Base-by-base conservation (phyloP, 2,329 filamentous ascomycete genomes). In the Trichoderma sp. region DNA sequence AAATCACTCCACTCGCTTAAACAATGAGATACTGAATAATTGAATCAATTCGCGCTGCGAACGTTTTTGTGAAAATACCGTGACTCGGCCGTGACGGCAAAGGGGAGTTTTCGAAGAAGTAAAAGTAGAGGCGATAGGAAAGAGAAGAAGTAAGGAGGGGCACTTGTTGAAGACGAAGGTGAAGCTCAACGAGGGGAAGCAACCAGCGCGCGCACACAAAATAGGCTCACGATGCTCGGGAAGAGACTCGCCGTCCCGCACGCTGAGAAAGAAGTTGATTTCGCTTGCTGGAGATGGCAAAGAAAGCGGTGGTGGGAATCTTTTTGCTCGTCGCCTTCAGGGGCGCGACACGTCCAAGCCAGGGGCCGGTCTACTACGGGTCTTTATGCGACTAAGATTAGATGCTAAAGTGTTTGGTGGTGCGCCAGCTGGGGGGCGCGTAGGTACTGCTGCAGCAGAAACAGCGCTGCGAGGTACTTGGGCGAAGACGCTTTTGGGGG, bases 361-460 rank as follows among this genome's bases (percentile, higher is more conserved):
- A 67, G 63, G 63, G 63, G 63, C 55, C 63, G 57, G 62, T 40
- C 13, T 35, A 60, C 13, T 35, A 60, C 65, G 57, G 65, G 65
- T 68, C 65, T 68, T 61, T 68, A 68, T 68, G 65, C 65, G 65
- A 61, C 65, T 68, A 60, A 68, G 65, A 68, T 68, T 68, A 43
- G 65, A 61, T 68, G 65, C 63, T 67, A 67, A 67, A 52, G 35
- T 59, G 63, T 35, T 11, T 35, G 33, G 33, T 64, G 61, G 61
- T 55, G 63, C 55, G 63, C 63, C 63, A 52, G 63, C 53, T 33
- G 37, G 55, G 63, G 60, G 33, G 27, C 11, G 29, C 52, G 19
- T 16, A 59, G 37, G 63, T 58, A 67, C 29, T 59, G 37, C 10
- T 11, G 0, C 63, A 2, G 55, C 40, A 16, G 16, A 4, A 2